These are phyloP conservation scores for Debaryomycetaceae sp. DNA, from an alignment of 1,139 yeast species.

Conservation along the genomic window DNA sequence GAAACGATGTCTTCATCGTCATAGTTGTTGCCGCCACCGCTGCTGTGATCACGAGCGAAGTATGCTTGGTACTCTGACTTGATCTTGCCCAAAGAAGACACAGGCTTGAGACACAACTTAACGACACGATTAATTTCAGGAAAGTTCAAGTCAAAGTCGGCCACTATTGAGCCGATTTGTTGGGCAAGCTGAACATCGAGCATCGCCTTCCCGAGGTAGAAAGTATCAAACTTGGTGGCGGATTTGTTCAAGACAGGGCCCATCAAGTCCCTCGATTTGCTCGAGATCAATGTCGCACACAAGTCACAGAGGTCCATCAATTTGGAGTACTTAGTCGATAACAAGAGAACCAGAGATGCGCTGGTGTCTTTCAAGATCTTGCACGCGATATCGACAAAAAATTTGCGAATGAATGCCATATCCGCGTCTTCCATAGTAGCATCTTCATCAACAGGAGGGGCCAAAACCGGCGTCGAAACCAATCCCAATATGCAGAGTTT, in stretches of 20 bases:
- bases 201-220: slow-evolving; percentile 57
- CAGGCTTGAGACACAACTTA: slow-evolving; percentile 53
- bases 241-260: slow-evolving; percentile 43
- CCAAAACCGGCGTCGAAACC: slow-evolving; percentile 47
- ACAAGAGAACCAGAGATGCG: slow-evolving; percentile 19
- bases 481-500: slow-evolving; percentile 56
- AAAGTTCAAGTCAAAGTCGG: slow-evolving; percentile 65
- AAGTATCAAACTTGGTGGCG: slow-evolving; percentile 54
- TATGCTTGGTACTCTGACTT: slow-evolving; percentile 56
- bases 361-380: slow-evolving; percentile 56
- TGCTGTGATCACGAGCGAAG: slow-evolving; percentile 46
- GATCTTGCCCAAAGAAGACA: slow-evolving; percentile 58
- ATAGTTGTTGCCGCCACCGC: slow-evolving; percentile 51
- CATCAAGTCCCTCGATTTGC: slow-evolving; percentile 39
- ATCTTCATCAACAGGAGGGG: too few relatives aligned
- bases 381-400: slow-evolving; percentile 65
- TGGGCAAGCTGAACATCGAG: slow-evolving; percentile 63
- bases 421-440: slow-evolving; percentile 60
- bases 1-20: slow-evolving; percentile 61
- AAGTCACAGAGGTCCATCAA: slow-evolving; percentile 56
- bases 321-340: slow-evolving; percentile 47
- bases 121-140: slow-evolving; percentile 62
- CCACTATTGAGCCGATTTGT: slow-evolving; percentile 52
- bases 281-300: slow-evolving; percentile 37
- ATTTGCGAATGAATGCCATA: slow-evolving; percentile 67